A percentile compares a stretch with the other conserved stretches of the same genome.
phyloP scores from a whole-genome alignment of 495 filamentous ascomycete species.

The Aspergillus bertholletiae region DNA sequence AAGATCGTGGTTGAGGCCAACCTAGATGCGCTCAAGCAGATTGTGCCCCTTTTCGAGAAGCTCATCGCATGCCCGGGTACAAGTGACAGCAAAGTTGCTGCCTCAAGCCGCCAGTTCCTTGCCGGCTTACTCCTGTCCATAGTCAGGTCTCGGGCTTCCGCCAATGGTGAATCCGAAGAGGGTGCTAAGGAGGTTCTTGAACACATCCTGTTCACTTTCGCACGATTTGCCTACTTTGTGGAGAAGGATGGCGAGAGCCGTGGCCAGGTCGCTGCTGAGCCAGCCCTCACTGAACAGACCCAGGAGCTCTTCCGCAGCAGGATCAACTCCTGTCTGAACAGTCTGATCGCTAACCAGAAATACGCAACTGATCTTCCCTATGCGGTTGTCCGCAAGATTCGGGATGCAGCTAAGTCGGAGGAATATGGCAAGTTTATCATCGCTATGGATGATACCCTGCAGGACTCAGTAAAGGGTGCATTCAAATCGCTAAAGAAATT shows the following conservation, averaged over 20 bases:
- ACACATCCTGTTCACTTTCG: slow-evolving; percentile 37
- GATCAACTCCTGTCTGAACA: slow-evolving; percentile 64
- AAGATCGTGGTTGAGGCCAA: slow-evolving; percentile 64
- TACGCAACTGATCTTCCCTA: slow-evolving; percentile 48
- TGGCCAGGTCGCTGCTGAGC: slow-evolving; percentile 27
- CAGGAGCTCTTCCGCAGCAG: slow-evolving; percentile 66
- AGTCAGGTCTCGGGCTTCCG: slow-evolving; percentile 38
- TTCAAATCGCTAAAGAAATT: slow-evolving; percentile 65
- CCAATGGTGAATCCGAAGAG: slow-evolving; percentile 29
- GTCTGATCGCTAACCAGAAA: slow-evolving; percentile 61
- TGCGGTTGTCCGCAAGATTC: slow-evolving; percentile 50
- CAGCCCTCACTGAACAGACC: slow-evolving; percentile 54
- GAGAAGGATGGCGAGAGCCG: slow-evolving; percentile 12
- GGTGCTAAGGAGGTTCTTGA: slow-evolving; percentile 32
- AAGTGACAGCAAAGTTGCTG: slow-evolving; percentile 41
- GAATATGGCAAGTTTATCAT: slow-evolving; percentile 51
- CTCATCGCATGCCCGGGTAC: slow-evolving; percentile 38
- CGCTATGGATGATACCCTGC: slow-evolving; percentile 58
- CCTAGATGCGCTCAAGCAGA: slow-evolving; percentile 38
- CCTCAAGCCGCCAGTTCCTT: slow-evolving; percentile 43
- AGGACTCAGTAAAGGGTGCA: slow-evolving; percentile 56
- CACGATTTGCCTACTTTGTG: slow-evolving; percentile 43
- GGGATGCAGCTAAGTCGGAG: slow-evolving; percentile 36
- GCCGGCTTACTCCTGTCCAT: slow-evolving; percentile 45
- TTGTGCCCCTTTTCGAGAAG: slow-evolving; percentile 39